These are phyloP conservation scores for Colletotrichum spinosum DNA, from an alignment of 2,329 filamentous ascomycete genomes.

Conservation along the genomic window DNA sequence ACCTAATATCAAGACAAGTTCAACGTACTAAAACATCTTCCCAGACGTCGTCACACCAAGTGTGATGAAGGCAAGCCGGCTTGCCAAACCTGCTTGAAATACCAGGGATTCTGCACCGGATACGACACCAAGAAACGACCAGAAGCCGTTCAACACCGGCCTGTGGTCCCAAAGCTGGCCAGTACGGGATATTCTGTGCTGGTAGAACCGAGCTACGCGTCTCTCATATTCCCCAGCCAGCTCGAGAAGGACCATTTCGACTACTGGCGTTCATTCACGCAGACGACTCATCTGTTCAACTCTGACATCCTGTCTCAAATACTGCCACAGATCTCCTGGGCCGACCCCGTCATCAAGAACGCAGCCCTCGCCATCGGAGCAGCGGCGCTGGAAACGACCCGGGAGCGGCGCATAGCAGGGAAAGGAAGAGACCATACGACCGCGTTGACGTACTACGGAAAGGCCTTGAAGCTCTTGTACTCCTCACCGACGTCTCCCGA, in stretches of 20 bases:
- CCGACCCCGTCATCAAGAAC: slow-evolving; percentile 44
- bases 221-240: slow-evolving; percentile 20
- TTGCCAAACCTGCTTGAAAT: slow-evolving; percentile 25
- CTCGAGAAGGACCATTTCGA: slow-evolving; percentile 27
- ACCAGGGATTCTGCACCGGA: slow-evolving; percentile 15
- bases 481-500: slow-evolving; percentile 46
- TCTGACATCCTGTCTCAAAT: slow-evolving; percentile 4
- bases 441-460: slow-evolving; percentile 53
- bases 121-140: not conserved
- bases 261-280: slow-evolving; percentile 10
- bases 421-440: slow-evolving; percentile 45
- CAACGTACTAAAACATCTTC: not conserved
- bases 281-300: slow-evolving; percentile 3
- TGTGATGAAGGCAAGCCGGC: slow-evolving; percentile 28
- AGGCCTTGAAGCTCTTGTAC: slow-evolving; percentile 50
- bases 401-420: slow-evolving; percentile 17
- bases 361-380: slow-evolving; percentile 55
- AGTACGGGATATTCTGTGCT: not conserved
- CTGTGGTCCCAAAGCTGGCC: slow-evolving; percentile 4
- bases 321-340: slow-evolving; percentile 37
- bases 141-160: not conserved
- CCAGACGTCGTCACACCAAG: slow-evolving; percentile 20
- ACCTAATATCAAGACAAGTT: no score
- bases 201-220: slow-evolving; percentile 9
- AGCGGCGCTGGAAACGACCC: slow-evolving; percentile 8